Percentiles rank a stretch among this genome's conserved stretches.
phyloP scores from a whole-genome alignment of 2,329 filamentous ascomycete species.

The Neonectria faginata region DNA sequence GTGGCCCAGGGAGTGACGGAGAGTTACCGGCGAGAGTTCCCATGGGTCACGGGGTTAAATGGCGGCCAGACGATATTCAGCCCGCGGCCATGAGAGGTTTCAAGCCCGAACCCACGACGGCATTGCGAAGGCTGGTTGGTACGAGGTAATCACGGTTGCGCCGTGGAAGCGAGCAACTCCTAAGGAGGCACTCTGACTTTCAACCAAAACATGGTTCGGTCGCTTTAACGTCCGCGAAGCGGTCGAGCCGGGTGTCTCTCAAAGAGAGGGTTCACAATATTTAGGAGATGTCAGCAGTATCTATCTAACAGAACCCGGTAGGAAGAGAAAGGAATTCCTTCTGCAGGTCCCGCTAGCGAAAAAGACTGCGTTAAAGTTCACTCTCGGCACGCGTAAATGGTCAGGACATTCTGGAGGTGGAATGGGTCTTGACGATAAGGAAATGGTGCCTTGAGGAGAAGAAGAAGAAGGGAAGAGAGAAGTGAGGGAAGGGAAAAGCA shows the following conservation, averaged over 20 bases:
- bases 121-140: slow-evolving; percentile 1
- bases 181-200: neutral
- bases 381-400: slow-evolving; percentile 93
- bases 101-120: neutral
- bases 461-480: slow-evolving; percentile 51
- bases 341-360: slow-evolving; percentile 97
- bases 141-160: slow-evolving; percentile 5
- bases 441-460: slow-evolving; percentile 75
- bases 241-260: neutral
- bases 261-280: slow-evolving; percentile 4
- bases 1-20: slow-evolving; percentile 9
- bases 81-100: neutral
- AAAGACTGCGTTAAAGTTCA: slow-evolving; percentile 79
- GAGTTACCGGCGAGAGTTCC: slow-evolving; percentile 19
- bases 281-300: slow-evolving; percentile 78
- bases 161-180: neutral
- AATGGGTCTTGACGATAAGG: slow-evolving; percentile 95
- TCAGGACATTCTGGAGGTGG: slow-evolving; percentile 81
- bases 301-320: slow-evolving; percentile 97
- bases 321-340: slow-evolving; percentile 48
- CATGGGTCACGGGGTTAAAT: neutral
- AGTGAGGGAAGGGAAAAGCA: slow-evolving; percentile 40
- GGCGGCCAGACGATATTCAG: slow-evolving; percentile 5
- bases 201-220: neutral
- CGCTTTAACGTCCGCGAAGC: neutral